phyloP scores from a whole-genome alignment of 257 asterid species.

The Leptodermis oblonga region DNA sequence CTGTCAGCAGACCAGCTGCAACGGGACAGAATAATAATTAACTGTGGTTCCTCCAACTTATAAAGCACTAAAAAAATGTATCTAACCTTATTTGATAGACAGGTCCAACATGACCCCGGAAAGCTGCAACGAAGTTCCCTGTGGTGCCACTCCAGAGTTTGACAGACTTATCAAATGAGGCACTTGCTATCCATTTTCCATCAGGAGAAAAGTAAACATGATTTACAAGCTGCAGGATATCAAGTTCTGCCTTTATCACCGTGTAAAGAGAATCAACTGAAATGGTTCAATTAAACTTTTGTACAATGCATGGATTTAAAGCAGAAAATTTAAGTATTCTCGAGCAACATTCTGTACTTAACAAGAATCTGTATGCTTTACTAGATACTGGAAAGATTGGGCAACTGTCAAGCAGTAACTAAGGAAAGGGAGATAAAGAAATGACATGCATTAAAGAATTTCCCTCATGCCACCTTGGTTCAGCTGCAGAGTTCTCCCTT shows the following conservation, averaged over 20 bases:
- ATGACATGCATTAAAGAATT: not conserved
- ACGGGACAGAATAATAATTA: conserved; percentile 19
- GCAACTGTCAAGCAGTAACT: not conserved
- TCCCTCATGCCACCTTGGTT: not conserved
- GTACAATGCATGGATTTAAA: not conserved
- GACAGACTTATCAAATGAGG: conserved; percentile 92
- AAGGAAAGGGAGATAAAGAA: not conserved
- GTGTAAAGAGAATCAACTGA: conserved; percentile 7
- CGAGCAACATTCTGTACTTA: too few relatives aligned
- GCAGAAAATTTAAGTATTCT: not conserved
- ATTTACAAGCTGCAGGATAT: conserved; percentile 70
- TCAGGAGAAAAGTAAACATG: conserved; percentile 96
- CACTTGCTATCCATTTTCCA: conserved; percentile 93
- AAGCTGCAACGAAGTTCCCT: conserved; percentile 82
- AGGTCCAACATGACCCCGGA: conserved; percentile 95
- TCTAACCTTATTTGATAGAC: conserved; percentile 91
- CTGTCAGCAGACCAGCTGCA: conserved; percentile 99
- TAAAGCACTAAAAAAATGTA: conserved; percentile 12
- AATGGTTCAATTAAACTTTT: not conserved
- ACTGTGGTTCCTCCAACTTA: conserved; percentile 4
- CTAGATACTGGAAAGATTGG: not conserved
- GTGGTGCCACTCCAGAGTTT: conserved; percentile 91
- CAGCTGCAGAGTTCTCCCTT: not conserved
- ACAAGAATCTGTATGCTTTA: not conserved
- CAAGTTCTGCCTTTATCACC: conserved; percentile 2